Evolutionary conservation across 139 green algal species (phyloP), one percentile per base, ranked within the genome.

Genomic region (Chlorella sp.): DNA sequence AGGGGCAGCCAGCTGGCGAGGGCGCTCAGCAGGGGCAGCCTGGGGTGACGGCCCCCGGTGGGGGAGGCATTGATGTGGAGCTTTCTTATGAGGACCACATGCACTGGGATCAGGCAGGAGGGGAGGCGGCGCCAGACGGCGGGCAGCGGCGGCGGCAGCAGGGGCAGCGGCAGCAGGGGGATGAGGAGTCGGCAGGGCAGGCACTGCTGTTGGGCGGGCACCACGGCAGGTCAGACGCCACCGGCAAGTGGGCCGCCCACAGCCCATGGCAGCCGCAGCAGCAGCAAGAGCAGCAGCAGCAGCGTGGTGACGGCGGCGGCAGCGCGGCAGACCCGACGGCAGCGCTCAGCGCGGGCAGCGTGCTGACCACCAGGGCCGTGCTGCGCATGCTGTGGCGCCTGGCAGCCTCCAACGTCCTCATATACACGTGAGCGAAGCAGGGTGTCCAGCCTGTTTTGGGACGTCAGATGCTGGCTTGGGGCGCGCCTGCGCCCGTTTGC

Each of bases 361-460:
- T 48, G 14, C 30, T 40, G n/a, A 22, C 79, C 39, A 28, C 48
- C 7, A 0, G 48, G 34, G 37, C 39, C 21, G 85, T 82, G n/a
- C 40, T 89, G 15, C 71, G 19, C 28, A 53, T 42, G 32, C 30
- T 89, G 11, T 89, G 85, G 85, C 40, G 71, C 40, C 71, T 83
- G 61, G 85, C 75, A 30, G 21, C 32, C 18, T 36, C 83, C n/a
- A 77, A 77, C 40, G 57, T 80, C 28, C 16, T 86, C 2, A 90
- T 86, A 3, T 90, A 87, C 79, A 82, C 32, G 87, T 87, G 87
- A 90, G 87, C 21, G 22, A 21, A 37, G 69, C 26, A 37, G 64
- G 64, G 64, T 71, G 64, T 2, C 48, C 48, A 57, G 48, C 9
- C 48, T n/a, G n/a, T 16, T 57, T 57, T 57, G 48, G 48, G 48